Evolutionary conservation across 768 basidiomycete species (phyloP).

Genomic region (Tephrocybe sp.): DNA sequence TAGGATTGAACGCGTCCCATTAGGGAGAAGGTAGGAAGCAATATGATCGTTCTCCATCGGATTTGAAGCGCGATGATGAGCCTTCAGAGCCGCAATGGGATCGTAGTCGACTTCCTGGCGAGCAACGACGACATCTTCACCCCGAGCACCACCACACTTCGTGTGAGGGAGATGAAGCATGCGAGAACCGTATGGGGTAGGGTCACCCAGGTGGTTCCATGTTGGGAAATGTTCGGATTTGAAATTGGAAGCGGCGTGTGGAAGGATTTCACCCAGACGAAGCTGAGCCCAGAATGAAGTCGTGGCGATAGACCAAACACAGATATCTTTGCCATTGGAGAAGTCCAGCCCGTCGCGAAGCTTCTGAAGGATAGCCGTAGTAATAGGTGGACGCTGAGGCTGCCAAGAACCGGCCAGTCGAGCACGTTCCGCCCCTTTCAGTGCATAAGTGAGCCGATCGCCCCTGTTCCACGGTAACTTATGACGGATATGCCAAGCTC

Average conservation of each 20-base stretch:
- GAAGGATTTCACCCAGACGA: conserved; percentile 26
- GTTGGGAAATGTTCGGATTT: conserved; percentile 9
- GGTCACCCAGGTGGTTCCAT: neutral
- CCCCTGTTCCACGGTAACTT: conserved; percentile 20
- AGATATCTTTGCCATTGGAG: conserved; percentile 17
- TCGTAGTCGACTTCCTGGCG: conserved; percentile 13
- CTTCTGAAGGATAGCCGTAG: conserved; percentile 12
- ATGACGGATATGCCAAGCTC: conserved; percentile 33
- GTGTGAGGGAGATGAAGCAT: conserved; percentile 24
- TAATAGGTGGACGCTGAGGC: conserved; percentile 20
- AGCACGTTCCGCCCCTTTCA: conserved; percentile 22
- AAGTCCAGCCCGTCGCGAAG: conserved; percentile 9
- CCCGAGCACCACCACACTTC: conserved; percentile 16
- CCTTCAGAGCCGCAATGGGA: conserved; percentile 12
- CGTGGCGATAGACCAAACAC: conserved; percentile 20
- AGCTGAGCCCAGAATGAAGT: conserved; percentile 31
- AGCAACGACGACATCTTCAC: conserved; percentile 19
- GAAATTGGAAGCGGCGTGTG: neutral
- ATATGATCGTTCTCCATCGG: too few species aligned
- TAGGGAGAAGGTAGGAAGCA: too few species aligned
- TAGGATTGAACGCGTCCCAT: too few species aligned
- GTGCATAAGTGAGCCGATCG: conserved; percentile 18
- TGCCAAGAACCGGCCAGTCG: conserved; percentile 17
- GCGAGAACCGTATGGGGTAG: conserved; percentile 8
- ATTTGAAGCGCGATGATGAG: too few species aligned